phyloP scores from a whole-genome alignment of 257 asterid genomes.

The Penstemon barbatus region DNA sequence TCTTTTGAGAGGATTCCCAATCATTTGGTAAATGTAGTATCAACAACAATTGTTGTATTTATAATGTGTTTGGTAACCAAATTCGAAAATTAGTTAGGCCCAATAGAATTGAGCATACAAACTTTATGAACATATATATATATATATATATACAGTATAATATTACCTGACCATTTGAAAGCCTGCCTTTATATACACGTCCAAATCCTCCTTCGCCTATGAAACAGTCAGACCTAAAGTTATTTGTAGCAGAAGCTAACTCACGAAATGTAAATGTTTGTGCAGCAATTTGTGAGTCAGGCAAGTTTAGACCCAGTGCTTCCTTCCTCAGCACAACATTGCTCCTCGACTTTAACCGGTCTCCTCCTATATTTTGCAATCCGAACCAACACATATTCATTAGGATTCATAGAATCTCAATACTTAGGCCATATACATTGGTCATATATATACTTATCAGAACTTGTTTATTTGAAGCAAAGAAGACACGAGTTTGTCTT shows the following conservation, averaged over 20 bases:
- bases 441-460: too few relatives aligned
- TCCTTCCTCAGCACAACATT: constrained; percentile 58
- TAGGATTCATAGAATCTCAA: constrained; percentile 11
- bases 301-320: constrained; percentile 46
- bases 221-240: constrained; percentile 83
- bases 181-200: constrained; percentile 82
- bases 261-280: constrained; percentile 96
- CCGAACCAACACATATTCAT: constrained; percentile 20
- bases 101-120: too few relatives aligned
- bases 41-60: too few relatives aligned
- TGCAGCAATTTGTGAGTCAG: constrained; percentile 85
- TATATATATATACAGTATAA: too few relatives aligned
- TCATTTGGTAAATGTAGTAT: too few relatives aligned
- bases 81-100: too few relatives aligned
- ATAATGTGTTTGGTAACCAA: too few relatives aligned
- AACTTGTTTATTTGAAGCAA: background rate
- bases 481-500: background rate
- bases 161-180: constrained; percentile 78
- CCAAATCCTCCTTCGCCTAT: constrained; percentile 99
- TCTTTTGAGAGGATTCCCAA: too few relatives aligned
- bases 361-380: constrained; percentile 59
- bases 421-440: background rate
- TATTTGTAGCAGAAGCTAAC: constrained; percentile 85
- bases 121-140: too few relatives aligned
- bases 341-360: constrained; percentile 70